Evolutionary conservation across 129 eudicot genomes (phyloP), one percentile per base, ranked within the genome.

Genomic region (Apium graveolens): DNA sequence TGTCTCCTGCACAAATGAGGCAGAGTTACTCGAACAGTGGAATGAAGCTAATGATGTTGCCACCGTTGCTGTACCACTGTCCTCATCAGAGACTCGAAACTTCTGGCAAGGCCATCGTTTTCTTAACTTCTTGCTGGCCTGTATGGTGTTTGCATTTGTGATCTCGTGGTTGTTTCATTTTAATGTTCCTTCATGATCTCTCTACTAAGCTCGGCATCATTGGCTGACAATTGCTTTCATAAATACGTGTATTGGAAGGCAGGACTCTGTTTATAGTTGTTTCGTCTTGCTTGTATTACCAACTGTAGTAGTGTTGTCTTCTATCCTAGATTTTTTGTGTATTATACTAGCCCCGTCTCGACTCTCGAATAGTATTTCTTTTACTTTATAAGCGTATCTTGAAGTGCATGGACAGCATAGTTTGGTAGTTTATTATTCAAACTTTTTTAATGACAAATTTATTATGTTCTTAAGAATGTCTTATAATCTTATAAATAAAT

Each of bases 121-220:
- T 76, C 92, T 94, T 27, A 94, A 94, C 74, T 94, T 94, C 87
- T 82, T 94, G 85, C 87, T 94, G 66, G 98, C 98, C 24, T 94
- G 98, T 81, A 91, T 91, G 98, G 98, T 94, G 48, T 94, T 94
- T 73, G 98, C 97, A 63, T 94, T 94, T 82, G 98, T 94, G 78
- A 90, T 94, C 80, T 94, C 98, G 26, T 94, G 98, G 98, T 87
- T 94, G 72, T 94, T 94, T 68, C 98, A 94, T 86, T 94, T 94
- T 86, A 91, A 94, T 32, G 96, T 89, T 34, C 90, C 89, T n/a
- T 85, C 95, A 7, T 89, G 78, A 85, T 73, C 39, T 46, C 83
- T 39, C 26, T 21, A 34, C 38, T 9, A 17, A 31, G n/a, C 1
- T 70, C 5, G 44, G 24, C 41, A 51, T 51, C 8, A 20, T 51